Evolutionary conservation across 257 asterid genomes (phyloP), one percentile per base, ranked within the genome.

Genomic region (Buddleja alternifolia): DNA sequence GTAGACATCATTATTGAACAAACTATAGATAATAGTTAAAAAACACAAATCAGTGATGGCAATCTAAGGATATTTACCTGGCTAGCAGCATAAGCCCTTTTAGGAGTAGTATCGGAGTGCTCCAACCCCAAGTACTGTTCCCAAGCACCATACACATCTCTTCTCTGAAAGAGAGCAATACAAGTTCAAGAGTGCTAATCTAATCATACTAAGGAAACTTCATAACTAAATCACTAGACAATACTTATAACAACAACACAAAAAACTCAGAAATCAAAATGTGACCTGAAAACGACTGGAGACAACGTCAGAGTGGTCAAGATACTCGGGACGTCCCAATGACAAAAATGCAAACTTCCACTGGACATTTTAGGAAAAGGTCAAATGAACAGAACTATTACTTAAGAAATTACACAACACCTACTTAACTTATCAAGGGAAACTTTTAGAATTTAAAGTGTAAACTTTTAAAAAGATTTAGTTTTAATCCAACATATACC

Each of bases 101-200:
- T 87, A 65, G 97, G 91, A 60, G 89, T 82, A 41, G 92, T 89
- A 71, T 87, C 98, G 15, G 98, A 80, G 80, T 94, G 99, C 84
- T 94, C 98, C 53, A 94, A 81, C 70, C 99, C 97, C 44, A 94
- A 84, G 90, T 91, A 91, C 78, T 87, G 99, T 87, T 94, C 97
- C 97, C 97, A 91, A 65, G 95, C 95, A 72, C 99, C 95, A 74
- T 91, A 85, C 44, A 83, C 92, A 69, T 91, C 99, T 85, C 97
- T 84, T 73, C 97, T 94, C 96, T 88, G 82, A 59, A 74, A 71
- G 44, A 72, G 42, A 78, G 55, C 47, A 58, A 62, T 10, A 68
- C 20, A 54, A 69, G 44, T 59, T 39, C 62, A 16, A 70, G 56
- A 37, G 45, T 61, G 24, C 45, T 41, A 56, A 53, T 56, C 60